phyloP scores from a whole-genome alignment of 768 basidiomycete species.

The Podaxis rugospora region DNA sequence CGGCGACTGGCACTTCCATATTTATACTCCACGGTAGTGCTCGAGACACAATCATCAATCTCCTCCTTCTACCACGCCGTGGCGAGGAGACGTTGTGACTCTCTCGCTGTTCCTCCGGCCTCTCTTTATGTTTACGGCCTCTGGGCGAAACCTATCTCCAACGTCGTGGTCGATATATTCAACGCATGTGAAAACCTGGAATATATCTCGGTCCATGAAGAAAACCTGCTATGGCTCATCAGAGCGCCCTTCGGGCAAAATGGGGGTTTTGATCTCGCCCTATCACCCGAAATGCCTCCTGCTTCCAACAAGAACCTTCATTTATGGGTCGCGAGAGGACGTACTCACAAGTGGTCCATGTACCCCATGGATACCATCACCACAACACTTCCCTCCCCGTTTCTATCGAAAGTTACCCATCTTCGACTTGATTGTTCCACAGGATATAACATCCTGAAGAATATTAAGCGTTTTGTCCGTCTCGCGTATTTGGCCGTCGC shows the following conservation, averaged over 20 bases:
- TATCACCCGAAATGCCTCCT: neutral
- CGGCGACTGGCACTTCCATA: constrained; percentile 20
- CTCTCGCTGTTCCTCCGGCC: neutral
- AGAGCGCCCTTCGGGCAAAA: neutral
- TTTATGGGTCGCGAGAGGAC: constrained; percentile 13
- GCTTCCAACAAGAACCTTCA: constrained; percentile 9
- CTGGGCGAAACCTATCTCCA: constrained; percentile 18
- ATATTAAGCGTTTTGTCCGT: constrained; percentile 15
- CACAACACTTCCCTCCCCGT: constrained; percentile 6
- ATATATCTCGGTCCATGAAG: constrained; percentile 16
- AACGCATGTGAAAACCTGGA: constrained; percentile 13
- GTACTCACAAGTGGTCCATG: constrained; percentile 11
- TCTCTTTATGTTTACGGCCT: constrained; percentile 13
- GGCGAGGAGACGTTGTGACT: neutral
- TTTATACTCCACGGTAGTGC: constrained; percentile 18
- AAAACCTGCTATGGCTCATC: constrained; percentile 20
- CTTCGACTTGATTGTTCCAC: constrained; percentile 15
- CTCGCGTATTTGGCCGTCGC: constrained; percentile 21
- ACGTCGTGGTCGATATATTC: constrained; percentile 16
- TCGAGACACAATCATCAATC: constrained; percentile 9
- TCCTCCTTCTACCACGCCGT: neutral
- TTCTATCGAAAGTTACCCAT: constrained; percentile 19
- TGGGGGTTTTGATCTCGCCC: neutral
- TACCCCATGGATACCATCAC: neutral
- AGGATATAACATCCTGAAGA: constrained; percentile 13